These are phyloP conservation scores for Aquilaria yunnanensis DNA, from an alignment of 345 rosid genomes.

Conservation along the genomic window DNA sequence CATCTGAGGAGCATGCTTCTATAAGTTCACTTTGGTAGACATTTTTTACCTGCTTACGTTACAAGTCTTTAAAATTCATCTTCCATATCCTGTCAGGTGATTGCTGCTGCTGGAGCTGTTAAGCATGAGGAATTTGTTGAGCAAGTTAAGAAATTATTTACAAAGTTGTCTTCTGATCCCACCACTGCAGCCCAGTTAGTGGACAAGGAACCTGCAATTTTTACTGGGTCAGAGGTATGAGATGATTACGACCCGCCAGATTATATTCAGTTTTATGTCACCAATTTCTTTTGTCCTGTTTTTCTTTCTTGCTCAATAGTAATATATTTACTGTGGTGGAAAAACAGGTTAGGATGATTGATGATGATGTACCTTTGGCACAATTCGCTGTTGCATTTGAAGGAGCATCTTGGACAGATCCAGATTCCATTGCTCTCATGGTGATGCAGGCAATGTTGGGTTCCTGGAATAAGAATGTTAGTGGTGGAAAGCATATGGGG, in stretches of 20 bases:
- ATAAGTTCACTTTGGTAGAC: background rate
- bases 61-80: background rate
- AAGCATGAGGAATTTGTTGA: slow-evolving; percentile 96
- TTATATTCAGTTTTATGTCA: slow-evolving; percentile 3
- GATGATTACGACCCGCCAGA: slow-evolving; percentile 1
- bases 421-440: slow-evolving; percentile 93
- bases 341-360: slow-evolving; percentile 81
- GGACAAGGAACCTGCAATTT: slow-evolving; percentile 74
- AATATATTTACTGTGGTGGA: background rate
- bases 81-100: slow-evolving; percentile 46
- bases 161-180: slow-evolving; percentile 76
- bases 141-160: slow-evolving; percentile 77
- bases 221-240: slow-evolving; percentile 96
- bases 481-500: slow-evolving; percentile 99
- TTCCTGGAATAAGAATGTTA: slow-evolving; percentile 81
- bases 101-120: slow-evolving; percentile 96
- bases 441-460: slow-evolving; percentile 99
- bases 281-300: background rate
- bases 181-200: slow-evolving; percentile 82
- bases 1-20: background rate
- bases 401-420: slow-evolving; percentile 99
- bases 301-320: background rate
- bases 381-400: slow-evolving; percentile 97
- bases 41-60: too few species aligned
- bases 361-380: slow-evolving; percentile 92